A percentile compares a stretch with the other conserved stretches of the same genome.
Evolutionary conservation across 129 eudicot species (phyloP).

Genomic region (Gnaphalium uliginosum): DNA sequence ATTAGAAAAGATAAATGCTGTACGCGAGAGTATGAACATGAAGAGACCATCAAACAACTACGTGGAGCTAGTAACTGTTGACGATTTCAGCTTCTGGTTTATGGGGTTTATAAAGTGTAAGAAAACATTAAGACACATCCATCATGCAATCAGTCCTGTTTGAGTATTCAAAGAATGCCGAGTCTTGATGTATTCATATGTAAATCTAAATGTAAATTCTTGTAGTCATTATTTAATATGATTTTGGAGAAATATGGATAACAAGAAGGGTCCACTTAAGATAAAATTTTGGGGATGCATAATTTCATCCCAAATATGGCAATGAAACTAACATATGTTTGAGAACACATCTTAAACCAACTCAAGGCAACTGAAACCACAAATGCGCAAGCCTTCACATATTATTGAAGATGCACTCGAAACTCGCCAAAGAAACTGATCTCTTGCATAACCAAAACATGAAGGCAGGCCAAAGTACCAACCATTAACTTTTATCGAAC

Average conservation of each 20-base stretch:
- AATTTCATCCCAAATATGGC: neutral
- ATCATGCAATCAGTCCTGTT: constrained; percentile 25
- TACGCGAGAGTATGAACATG: constrained; percentile 10
- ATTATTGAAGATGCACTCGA: no score
- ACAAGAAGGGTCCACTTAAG: neutral
- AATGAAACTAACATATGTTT: no score
- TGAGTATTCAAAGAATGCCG: neutral
- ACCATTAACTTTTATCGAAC: neutral
- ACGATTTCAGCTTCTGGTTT: constrained; percentile 44
- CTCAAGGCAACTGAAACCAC: neutral
- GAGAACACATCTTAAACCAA: neutral
- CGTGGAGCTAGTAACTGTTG: constrained; percentile 25
- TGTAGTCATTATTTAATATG: neutral
- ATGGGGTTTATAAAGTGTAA: constrained; percentile 25
- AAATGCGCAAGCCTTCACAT: no score
- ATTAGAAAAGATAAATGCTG: constrained; percentile 26
- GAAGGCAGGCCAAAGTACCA: neutral
- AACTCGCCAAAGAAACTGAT: no score
- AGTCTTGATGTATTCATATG: neutral
- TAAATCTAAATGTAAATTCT: constrained; percentile 12
- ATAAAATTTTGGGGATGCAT: neutral
- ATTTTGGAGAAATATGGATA: neutral
- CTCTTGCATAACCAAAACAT: neutral
- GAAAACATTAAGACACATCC: constrained; percentile 27
- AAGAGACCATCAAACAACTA: constrained; percentile 28